These are phyloP conservation scores for Pythium pyrilobum DNA, from an alignment of 352 stramenopile species.

Conservation along the genomic window DNA sequence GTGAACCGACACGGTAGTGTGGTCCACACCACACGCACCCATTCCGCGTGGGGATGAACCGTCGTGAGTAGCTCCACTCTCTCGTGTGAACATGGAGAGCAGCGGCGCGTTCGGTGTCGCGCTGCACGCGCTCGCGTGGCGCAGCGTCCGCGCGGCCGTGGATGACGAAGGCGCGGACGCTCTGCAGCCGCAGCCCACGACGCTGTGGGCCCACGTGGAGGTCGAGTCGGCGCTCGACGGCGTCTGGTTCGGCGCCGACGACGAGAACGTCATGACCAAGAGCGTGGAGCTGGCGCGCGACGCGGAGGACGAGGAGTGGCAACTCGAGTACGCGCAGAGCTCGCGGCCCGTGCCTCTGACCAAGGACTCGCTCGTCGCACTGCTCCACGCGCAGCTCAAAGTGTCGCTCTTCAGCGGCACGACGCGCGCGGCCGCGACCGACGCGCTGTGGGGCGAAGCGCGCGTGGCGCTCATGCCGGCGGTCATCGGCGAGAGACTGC, in stretches of 20 bases:
- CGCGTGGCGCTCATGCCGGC: slow-evolving; percentile 29
- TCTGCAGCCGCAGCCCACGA: neutral
- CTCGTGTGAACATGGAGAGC: neutral
- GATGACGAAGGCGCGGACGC: slow-evolving; percentile 1
- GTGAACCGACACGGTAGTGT: slow-evolving; percentile 9
- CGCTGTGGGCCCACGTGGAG: slow-evolving; percentile 37
- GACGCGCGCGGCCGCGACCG: slow-evolving; percentile 21
- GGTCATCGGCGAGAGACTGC: slow-evolving; percentile 20
- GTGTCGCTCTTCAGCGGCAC: slow-evolving; percentile 38
- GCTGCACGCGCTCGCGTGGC: slow-evolving; percentile 30
- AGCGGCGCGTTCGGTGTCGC: slow-evolving; percentile 33
- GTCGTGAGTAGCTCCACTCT: neutral
- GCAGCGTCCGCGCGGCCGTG: neutral
- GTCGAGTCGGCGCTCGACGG: slow-evolving; percentile 31
- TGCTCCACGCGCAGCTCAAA: slow-evolving; percentile 31
- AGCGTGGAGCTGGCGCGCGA: slow-evolving; percentile 24
- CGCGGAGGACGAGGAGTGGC: neutral
- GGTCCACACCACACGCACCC: neutral
- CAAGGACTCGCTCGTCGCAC: slow-evolving; percentile 26
- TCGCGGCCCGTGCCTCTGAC: slow-evolving; percentile 36
- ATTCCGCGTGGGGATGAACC: too few species aligned
- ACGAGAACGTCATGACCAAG: slow-evolving; percentile 45
- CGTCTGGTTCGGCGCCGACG: slow-evolving; percentile 47
- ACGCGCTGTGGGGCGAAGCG: slow-evolving; percentile 32
- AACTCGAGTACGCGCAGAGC: slow-evolving; percentile 37